phyloP scores from a whole-genome alignment of 805 yeast genomes.

The Lipomyces yamadae region DNA sequence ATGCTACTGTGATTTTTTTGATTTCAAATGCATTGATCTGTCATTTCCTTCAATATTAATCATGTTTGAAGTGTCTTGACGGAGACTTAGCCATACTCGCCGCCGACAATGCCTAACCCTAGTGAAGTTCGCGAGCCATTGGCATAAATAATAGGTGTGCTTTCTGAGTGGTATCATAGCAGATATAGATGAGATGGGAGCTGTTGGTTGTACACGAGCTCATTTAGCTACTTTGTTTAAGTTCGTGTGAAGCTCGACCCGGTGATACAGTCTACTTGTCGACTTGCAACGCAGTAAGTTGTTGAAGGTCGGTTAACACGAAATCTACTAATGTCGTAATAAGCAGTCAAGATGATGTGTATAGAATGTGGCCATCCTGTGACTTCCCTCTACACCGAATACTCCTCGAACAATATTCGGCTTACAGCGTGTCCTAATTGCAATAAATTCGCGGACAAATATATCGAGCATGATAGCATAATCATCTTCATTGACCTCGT shows the following conservation, averaged over 20 bases:
- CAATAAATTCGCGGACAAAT: constrained; percentile 78
- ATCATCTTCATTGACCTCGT: constrained; percentile 81
- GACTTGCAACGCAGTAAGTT: too few relatives aligned
- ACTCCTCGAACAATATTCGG: constrained; percentile 77
- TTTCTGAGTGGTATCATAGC: background rate
- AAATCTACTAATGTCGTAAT: background rate
- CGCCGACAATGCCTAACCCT: too few relatives aligned
- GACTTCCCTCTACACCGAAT: constrained; percentile 67
- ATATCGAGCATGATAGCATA: constrained; percentile 87
- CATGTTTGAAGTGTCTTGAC: too few relatives aligned
- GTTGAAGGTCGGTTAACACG: too few relatives aligned
- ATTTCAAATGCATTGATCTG: too few relatives aligned
- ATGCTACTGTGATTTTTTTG: too few relatives aligned
- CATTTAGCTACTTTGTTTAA: background rate
- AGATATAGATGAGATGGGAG: background rate
- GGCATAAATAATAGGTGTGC: background rate
- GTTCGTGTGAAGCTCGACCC: background rate
- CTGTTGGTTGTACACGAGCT: background rate
- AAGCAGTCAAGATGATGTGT: constrained; percentile 69
- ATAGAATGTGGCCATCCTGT: constrained; percentile 80
- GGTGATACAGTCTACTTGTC: background rate
- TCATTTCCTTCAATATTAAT: too few relatives aligned
- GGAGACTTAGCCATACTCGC: too few relatives aligned
- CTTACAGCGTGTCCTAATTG: constrained; percentile 78
- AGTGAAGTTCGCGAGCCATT: too few relatives aligned